A percentile compares a stretch with the other conserved stretches of the same genome.
Evolutionary conservation across 768 basidiomycete genomes (phyloP).

Genomic region (Mycena capillaripes): DNA sequence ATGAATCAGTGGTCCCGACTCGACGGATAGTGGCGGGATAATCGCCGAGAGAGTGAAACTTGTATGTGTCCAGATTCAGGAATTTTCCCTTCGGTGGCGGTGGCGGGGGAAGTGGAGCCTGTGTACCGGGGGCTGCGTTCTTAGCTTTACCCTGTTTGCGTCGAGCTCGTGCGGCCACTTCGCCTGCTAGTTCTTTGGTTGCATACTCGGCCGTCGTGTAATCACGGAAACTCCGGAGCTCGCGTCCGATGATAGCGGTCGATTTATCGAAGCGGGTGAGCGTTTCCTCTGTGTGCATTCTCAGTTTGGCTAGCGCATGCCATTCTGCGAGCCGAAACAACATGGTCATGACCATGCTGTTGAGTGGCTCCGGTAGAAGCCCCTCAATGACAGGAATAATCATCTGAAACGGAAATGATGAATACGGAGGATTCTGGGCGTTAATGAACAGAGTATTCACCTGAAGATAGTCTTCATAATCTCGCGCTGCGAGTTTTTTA

Average conservation of each 20-base stretch:
- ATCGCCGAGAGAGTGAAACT: slow-evolving; percentile 44
- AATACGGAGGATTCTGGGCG: too few species aligned
- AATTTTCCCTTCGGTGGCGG: slow-evolving; percentile 5
- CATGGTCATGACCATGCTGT: slow-evolving; percentile 28
- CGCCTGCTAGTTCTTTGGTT: slow-evolving; percentile 15
- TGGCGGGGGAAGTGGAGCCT: neutral
- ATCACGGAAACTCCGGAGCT: slow-evolving; percentile 29
- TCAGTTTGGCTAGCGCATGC: slow-evolving; percentile 43
- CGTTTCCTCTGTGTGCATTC: slow-evolving; percentile 45
- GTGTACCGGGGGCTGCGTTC: neutral
- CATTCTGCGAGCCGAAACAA: slow-evolving; percentile 42
- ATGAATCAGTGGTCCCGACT: too few species aligned
- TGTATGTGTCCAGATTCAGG: slow-evolving; percentile 40
- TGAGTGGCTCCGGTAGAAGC: slow-evolving; percentile 37
- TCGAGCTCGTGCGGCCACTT: neutral
- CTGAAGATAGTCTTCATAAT: slow-evolving; percentile 23
- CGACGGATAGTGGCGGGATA: slow-evolving; percentile 33
- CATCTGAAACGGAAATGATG: slow-evolving; percentile 27
- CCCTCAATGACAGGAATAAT: slow-evolving; percentile 43
- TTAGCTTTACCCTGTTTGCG: neutral
- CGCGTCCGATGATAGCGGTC: slow-evolving; percentile 37
- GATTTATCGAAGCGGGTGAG: slow-evolving; percentile 36
- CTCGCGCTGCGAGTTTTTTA: slow-evolving; percentile 24
- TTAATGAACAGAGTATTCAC: neutral
- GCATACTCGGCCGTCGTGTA: neutral